Evolutionary conservation across 225 moss, liverwort and hornwort genomes (phyloP).

Genomic region (Sphagnum tenellum): DNA sequence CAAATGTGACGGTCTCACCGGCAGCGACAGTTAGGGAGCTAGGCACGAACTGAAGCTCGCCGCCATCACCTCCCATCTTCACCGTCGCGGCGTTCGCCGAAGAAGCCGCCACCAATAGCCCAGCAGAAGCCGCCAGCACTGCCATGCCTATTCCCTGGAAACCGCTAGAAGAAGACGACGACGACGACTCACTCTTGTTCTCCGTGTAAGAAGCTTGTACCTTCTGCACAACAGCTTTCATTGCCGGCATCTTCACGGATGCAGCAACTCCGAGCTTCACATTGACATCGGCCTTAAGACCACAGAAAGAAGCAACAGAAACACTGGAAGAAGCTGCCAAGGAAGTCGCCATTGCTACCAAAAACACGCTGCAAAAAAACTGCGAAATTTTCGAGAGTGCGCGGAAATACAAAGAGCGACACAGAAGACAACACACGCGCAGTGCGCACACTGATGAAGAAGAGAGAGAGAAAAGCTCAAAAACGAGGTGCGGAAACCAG

Average conservation of each 20-base stretch:
- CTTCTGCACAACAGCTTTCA: conserved; percentile 15
- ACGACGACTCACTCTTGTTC: conserved; percentile 7
- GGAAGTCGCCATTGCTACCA: conserved; percentile 22
- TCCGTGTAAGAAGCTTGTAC: conserved; percentile 5
- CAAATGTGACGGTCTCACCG: conserved; percentile 49
- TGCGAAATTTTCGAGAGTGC: no score
- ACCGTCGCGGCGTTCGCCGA: conserved; percentile 51
- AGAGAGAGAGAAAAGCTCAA: no score
- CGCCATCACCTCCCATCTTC: conserved; percentile 62
- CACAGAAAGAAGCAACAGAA: conserved; percentile 40
- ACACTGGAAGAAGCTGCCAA: conserved; percentile 26
- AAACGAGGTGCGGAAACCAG: no score
- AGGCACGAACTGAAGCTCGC: conserved; percentile 36
- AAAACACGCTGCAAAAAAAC: no score
- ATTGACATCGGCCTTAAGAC: conserved; percentile 44
- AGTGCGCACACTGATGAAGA: no score
- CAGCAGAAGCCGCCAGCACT: conserved; percentile 54
- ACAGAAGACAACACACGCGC: no score
- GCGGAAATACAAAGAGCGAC: no score
- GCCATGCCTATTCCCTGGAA: conserved; percentile 55
- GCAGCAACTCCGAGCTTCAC: conserved; percentile 19
- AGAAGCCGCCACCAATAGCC: conserved; percentile 38
- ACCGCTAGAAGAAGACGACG: not conserved
- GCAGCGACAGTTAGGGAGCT: not conserved
- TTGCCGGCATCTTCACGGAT: conserved; percentile 36